These are phyloP conservation scores for Catharanthus roseus DNA, from an alignment of 257 asterid species.

Conservation along the genomic window DNA sequence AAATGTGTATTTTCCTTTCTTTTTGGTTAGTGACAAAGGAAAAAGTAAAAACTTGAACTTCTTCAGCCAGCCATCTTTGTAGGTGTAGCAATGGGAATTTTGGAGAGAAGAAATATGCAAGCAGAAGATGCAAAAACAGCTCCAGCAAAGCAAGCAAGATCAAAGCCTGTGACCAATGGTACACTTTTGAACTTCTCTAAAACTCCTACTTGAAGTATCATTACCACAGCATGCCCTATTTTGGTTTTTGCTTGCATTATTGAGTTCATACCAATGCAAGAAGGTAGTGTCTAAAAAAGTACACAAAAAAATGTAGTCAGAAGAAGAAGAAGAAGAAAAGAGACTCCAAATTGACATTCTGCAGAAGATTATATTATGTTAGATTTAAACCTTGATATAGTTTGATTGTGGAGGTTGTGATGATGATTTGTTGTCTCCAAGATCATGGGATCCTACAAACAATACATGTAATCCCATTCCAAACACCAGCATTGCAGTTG, in stretches of 20 bases:
- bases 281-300: conserved; percentile 46
- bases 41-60: no score
- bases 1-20: no score
- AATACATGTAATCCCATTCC: conserved; percentile 59
- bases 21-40: no score
- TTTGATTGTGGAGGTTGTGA: conserved; percentile 21
- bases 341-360: not conserved
- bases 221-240: conserved; percentile 69
- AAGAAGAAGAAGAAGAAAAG: not conserved
- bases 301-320: not conserved
- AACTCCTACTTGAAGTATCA: conserved; percentile 82
- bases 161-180: conserved; percentile 48
- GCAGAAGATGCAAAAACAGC: conserved; percentile 61
- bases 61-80: no score
- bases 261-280: conserved; percentile 49
- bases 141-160: conserved; percentile 78
- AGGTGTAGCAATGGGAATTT: conserved; percentile 26
- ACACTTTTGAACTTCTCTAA: conserved; percentile 63
- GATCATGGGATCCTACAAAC: conserved; percentile 53
- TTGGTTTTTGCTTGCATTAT: conserved; percentile 68
- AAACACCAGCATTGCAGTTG: conserved; percentile 72
- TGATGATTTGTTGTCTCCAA: conserved; percentile 17
- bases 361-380: not conserved
- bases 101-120: conserved; percentile 63
- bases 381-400: conserved; percentile 16